phyloP scores from a whole-genome alignment of 176 grass and related monocot species.

The Elaeis guineensis region DNA sequence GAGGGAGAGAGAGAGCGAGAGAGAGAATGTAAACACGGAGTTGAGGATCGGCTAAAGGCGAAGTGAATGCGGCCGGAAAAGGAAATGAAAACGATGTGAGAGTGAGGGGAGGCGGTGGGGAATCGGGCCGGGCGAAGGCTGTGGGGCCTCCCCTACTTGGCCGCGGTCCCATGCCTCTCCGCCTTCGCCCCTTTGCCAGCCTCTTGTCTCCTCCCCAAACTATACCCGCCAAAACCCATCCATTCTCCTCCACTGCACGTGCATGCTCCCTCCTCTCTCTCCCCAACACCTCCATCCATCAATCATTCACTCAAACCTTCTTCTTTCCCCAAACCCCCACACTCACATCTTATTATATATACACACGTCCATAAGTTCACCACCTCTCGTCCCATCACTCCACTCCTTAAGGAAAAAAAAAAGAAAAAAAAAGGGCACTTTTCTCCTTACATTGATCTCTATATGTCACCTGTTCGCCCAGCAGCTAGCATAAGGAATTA shows the following conservation, averaged over 20 bases:
- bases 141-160: not conserved
- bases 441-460: no score
- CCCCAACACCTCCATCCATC: not conserved
- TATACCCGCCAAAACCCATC: constrained; percentile 8
- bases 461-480: no score
- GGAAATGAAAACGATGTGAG: constrained; percentile 8
- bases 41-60: constrained; percentile 17
- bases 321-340: no score
- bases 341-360: no score
- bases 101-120: constrained; percentile 5
- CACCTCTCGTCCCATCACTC: no score
- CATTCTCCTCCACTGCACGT: constrained; percentile 4
- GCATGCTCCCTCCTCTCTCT: not conserved
- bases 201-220: constrained; percentile 5
- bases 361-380: no score
- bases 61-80: constrained; percentile 23
- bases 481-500: no score
- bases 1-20: not conserved
- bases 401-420: no score
- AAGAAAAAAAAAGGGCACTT: no score
- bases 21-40: constrained; percentile 1
- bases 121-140: constrained; percentile 19
- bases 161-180: constrained; percentile 4
- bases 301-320: no score
- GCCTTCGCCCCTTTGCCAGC: not conserved